Percentiles rank a stretch among this genome's conserved stretches.
phyloP scores from a whole-genome alignment of 345 rosid species.

The Dipteronia sinensis region DNA sequence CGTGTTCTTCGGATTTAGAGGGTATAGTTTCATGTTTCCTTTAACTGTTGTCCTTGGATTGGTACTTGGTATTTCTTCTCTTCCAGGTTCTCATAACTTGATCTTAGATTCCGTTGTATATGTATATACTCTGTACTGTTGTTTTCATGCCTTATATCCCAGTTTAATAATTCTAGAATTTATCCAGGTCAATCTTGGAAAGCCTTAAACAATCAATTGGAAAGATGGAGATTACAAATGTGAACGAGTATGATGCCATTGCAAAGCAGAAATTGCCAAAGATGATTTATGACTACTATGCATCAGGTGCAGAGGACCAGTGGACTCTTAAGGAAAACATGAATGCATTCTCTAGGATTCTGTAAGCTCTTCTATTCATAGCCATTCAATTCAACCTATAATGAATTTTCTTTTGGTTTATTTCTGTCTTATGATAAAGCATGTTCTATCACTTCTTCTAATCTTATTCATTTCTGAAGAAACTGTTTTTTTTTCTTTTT shows the following conservation, averaged over 20 bases:
- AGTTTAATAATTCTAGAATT: not conserved
- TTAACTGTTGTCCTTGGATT: not conserved
- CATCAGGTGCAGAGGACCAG: conserved; percentile 96
- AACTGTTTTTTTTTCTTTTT: not conserved
- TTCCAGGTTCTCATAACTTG: not conserved
- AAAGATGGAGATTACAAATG: conserved; percentile 85
- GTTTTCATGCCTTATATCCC: not conserved
- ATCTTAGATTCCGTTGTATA: not conserved
- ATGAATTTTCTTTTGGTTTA: not conserved
- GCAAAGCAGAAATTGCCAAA: conserved; percentile 90
- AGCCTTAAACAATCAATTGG: not conserved
- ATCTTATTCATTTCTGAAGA: not conserved
- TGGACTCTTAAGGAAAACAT: conserved; percentile 91
- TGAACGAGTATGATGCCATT: conserved; percentile 77
- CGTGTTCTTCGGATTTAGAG: not conserved
- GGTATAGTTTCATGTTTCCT: not conserved
- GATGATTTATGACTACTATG: conserved; percentile 92
- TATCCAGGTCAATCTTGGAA: conserved; percentile 6
- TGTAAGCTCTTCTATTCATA: conserved; percentile 42
- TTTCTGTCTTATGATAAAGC: not conserved
- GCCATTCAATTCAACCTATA: not conserved
- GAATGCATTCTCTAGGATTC: conserved; percentile 82
- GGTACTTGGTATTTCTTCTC: not conserved
- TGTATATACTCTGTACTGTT: not conserved
- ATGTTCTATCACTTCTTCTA: conserved; percentile 6